Evolutionary conservation across 2,329 filamentous ascomycete genomes (phyloP), one percentile per base, ranked within the genome.

Genomic region (Penicillium italicum): DNA sequence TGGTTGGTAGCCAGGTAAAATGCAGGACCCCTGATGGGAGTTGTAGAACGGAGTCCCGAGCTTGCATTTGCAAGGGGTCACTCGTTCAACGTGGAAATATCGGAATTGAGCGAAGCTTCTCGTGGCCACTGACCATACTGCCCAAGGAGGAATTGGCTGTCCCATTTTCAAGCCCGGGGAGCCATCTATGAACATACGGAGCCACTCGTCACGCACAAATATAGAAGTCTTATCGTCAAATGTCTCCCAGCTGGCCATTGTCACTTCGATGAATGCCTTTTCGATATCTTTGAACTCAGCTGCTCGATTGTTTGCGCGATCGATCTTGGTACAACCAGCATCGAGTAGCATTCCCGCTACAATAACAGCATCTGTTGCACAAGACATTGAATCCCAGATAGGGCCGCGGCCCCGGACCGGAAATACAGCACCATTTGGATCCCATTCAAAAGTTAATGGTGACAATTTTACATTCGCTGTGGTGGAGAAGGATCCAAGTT

Each of bases 301-400:
- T 8, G 53, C 40, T 64, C 65, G 65, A 3, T 51, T 50, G 8
- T 46, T 20, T 18, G 53, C 42, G 18, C 65, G 65, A 45, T 76
- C 74, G 6, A 66, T 58, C 8, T 60, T 61, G 1, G 73, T 74
- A 11, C 67, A 71, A 11, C 74, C 73, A 5, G 66, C 70, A 40
- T 74, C 66, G 7, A 72, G 63, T n/a, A 76, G 54, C 49, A 61
- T 71, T 1, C 69, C 73, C 3, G 66, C 60, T n/a, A 74, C 67
- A 43, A 75, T 71, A 6, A 64, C 56, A 43, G 65, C 67, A 46
- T 75, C 72, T 14, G 73, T 56, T 10, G 61, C 56, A 50, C 61
- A 63, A 10, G 70, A 69, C n/a, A 56, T 58, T 1, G 45, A 31
- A 4, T 30, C 18, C 50, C 64, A 67, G 10, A 69, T 50, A 7